Percentiles rank a stretch among this genome's conserved stretches.
Evolutionary conservation across 2,329 filamentous ascomycete species (phyloP).

Genomic region (Ophiostoma australiae): DNA sequence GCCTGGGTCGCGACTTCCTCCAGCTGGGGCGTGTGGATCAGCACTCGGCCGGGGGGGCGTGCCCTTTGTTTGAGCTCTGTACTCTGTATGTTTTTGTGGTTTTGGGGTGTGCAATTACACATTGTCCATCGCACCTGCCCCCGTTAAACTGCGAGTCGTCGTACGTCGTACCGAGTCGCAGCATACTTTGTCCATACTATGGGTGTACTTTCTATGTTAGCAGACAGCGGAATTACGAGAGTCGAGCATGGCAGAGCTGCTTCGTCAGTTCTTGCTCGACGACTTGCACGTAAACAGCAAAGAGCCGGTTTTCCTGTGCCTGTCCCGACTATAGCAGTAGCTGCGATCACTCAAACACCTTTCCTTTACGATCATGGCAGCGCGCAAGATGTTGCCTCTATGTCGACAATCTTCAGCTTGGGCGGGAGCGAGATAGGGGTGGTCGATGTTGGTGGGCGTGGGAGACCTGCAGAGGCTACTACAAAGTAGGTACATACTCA

Average conservation of each 20-base stretch:
- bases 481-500: no score
- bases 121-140: background rate
- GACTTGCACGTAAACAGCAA: background rate
- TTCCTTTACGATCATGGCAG: background rate
- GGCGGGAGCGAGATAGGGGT: background rate
- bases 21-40: constrained; percentile 3
- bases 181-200: no score
- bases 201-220: no score
- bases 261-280: background rate
- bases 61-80: background rate
- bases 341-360: background rate
- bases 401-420: background rate
- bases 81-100: no score
- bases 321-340: no score
- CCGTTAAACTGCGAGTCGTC: background rate
- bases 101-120: no score
- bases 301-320: background rate
- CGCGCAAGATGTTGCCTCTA: background rate
- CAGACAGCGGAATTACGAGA: background rate
- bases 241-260: background rate
- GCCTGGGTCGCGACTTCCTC: background rate
- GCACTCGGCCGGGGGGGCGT: background rate
- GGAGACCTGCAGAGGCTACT: no score
- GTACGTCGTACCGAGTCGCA: background rate
- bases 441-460: background rate